A percentile compares a stretch with the other conserved stretches of the same genome.
Conservation (phyloP, 805 yeast species). For the Wickerhamiella alocasiicola region DNA sequence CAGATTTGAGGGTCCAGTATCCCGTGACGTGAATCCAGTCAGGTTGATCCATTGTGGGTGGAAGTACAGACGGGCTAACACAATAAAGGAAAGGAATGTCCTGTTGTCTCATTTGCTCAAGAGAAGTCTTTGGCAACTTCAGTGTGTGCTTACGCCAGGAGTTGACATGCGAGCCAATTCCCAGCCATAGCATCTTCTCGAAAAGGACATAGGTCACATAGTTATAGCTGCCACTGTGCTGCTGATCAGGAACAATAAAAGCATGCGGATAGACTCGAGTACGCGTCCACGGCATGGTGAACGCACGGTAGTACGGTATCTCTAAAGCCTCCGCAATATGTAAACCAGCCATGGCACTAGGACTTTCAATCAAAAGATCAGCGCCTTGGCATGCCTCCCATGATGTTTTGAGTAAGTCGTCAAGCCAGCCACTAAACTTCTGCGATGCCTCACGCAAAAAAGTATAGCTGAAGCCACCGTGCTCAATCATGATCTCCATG, state of each 20-base stretch:
- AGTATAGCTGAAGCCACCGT: conserved; percentile 74
- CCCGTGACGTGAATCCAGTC: conserved; percentile 97
- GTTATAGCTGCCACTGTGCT: conserved; percentile 84
- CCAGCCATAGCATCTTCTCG: conserved; percentile 89
- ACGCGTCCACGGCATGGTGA: conserved; percentile 98
- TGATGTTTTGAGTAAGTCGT: conserved; percentile 52
- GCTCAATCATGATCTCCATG: conserved; percentile 85
- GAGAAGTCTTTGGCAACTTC: conserved; percentile 52
- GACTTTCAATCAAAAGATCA: conserved; percentile 86
- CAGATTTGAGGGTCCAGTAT: conserved; percentile 76
- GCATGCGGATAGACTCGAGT: conserved; percentile 96
- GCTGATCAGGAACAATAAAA: conserved; percentile 85
- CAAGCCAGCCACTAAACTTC: conserved; percentile 74
- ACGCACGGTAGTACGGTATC: conserved; percentile 86
- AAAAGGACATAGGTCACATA: conserved; percentile 85
- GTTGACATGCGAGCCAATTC: conserved; percentile 76
- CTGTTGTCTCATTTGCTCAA: conserved; percentile 58
- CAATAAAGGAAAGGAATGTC: conserved; percentile 82
- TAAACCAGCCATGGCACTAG: conserved; percentile 89
- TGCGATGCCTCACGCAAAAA: conserved; percentile 72
- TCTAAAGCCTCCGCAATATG: conserved; percentile 88
- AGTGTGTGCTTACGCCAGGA: conserved; percentile 68
- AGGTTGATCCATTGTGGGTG: conserved; percentile 85
- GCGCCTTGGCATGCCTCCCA: conserved; percentile 79
- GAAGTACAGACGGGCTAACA: conserved; percentile 76